Base-by-base conservation (phyloP, 495 filamentous ascomycete species). In the Penicillium egyptiacum region DNA sequence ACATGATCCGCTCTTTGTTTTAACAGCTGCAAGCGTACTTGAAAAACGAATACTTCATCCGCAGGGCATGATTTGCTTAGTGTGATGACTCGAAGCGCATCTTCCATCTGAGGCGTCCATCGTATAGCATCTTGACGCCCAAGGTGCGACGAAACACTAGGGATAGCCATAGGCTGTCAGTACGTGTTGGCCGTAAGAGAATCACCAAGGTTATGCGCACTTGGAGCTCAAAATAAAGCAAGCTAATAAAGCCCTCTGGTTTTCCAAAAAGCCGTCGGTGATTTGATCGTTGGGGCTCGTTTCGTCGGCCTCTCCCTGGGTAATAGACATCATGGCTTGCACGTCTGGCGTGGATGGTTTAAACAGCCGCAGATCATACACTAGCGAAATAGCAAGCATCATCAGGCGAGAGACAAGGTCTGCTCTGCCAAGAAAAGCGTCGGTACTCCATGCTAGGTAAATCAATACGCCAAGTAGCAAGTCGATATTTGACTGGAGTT, bases 181-280 rank as follows among this genome's bases (percentile, higher is more conserved):
- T 54, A 14, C 26, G 0, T 23, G 3, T 23, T 11, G 14, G 3
- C 2, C 23, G 16, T 28, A 16, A 20, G 40, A 26, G 14, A 5
- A 20, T 48, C 4, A 41, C 20, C 11, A 57, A 35, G 23, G 16
- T 5, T 2, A 50, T 23, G 19, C 68, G 44, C 40, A 71, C 68
- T 65, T 71, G 1, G 64, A 71, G 49, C 68, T 71, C 49, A 69
- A 48, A 23, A 69, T 31, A 41, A 71, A 71, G 58, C 68, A 71
- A 41, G 66, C 68, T 28, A 71, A 39, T 7, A 66, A 46, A 33
- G 64, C 68, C 8, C 66, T 60, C 37, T 67, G 66, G 40, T 41
- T 58, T 50, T 69, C 68, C 55, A 71, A 55, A n/a, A 69, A 41
- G 20, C 11, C 56, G 11, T 63, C 25, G 19, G 48, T 39, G 23